Conservation (phyloP, 148 eudicot genomes). For the Gaultheria prostrata region DNA sequence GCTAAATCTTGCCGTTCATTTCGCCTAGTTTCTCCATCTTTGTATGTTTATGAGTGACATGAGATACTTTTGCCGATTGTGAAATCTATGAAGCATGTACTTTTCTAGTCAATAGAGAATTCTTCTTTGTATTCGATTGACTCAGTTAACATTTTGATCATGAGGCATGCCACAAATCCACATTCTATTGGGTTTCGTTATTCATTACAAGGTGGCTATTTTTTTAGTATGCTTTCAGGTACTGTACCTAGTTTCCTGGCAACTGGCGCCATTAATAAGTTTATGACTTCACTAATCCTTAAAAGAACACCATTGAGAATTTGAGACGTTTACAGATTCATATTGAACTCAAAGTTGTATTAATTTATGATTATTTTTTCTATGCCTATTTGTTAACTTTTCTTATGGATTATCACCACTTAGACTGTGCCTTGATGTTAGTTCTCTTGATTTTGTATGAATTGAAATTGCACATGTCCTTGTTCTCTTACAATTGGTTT, state of each 20-base stretch:
- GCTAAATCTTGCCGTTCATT: neutral
- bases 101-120: neutral
- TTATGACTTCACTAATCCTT: neutral
- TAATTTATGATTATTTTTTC: too few species aligned
- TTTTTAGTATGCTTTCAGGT: neutral
- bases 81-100: neutral
- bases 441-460: neutral
- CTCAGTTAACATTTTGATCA: neutral
- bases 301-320: neutral
- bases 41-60: neutral
- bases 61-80: neutral
- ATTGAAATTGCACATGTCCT: neutral
- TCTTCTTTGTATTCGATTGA: neutral
- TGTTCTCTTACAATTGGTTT: neutral
- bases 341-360: too few species aligned
- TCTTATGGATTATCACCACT: neutral
- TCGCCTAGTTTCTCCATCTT: neutral
- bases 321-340: neutral
- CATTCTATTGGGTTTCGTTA: neutral
- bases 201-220: neutral
- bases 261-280: neutral
- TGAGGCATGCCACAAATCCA: neutral
- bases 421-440: neutral
- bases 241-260: neutral
- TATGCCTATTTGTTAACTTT: neutral